Percentiles rank a stretch among this genome's conserved stretches.
These are phyloP conservation scores for Wickerhamomyces sydowiorum DNA, from an alignment of 805 yeast genomes.

Conservation along the genomic window DNA sequence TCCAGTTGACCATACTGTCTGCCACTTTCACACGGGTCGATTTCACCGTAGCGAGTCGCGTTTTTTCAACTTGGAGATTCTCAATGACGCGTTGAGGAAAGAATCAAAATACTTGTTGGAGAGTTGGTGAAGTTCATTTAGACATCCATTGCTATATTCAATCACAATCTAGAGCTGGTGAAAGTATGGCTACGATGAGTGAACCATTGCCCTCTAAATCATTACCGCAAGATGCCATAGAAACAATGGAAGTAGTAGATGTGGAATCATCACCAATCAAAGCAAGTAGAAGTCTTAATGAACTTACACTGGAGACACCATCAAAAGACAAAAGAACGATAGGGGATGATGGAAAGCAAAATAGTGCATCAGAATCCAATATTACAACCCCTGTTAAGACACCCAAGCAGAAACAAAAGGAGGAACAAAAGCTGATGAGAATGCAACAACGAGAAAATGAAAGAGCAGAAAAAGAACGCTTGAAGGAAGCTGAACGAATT, in stretches of 20 bases:
- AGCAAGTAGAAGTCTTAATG: no score
- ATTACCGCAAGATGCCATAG: no score
- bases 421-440: constrained; percentile 16
- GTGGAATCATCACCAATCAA: not conserved
- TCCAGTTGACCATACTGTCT: no score
- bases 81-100: no score
- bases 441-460: constrained; percentile 23
- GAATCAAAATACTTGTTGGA: no score
- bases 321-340: not conserved
- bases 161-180: no score
- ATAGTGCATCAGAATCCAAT: not conserved
- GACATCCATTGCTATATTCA: no score
- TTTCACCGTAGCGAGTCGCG: no score
- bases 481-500: constrained; percentile 21
- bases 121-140: no score
- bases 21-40: no score
- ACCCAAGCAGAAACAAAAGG: constrained; percentile 4
- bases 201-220: not conserved
- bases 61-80: no score
- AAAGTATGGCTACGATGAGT: not conserved
- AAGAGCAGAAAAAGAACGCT: constrained; percentile 28
- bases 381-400: not conserved
- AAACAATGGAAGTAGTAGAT: not conserved
- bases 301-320: no score
- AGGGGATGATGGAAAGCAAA: not conserved